Base-by-base conservation (phyloP, 345 rosid species). In the Heritiera littoralis region DNA sequence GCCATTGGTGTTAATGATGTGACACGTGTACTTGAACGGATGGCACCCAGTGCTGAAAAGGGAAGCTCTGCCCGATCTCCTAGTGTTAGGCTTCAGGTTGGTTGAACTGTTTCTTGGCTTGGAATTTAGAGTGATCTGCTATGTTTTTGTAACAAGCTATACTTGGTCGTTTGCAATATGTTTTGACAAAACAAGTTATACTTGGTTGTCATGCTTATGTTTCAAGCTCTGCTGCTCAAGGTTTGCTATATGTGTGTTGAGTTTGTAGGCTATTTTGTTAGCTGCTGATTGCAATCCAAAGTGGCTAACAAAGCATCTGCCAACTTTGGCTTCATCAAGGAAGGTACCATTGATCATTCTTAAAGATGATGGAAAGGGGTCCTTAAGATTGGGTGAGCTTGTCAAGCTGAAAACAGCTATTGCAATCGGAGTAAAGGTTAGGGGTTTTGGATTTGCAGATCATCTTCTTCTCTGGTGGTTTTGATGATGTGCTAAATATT, bases 1-100 rank as follows among this genome's bases (percentile, higher is more conserved):
- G 84, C 95, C 3, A 75, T 91, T 66, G 93, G 93, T 79, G 88
- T 90, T 73, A 91, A 91, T 75, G 95, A 91, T 46, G 93, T 91
- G n/a, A 90, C 93, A 5, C 91, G 92, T 23, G 75, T 65, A 71
- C 91, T 91, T 49, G 92, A 91, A 76, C 79, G 90, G n/a, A 91
- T 91, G 95, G 56, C 82, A 10, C 81, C 87, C 13, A 63, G 35
- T 49, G 49, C 65, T 51, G 88, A 74, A 2, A 43, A 12, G 28
- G 81, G 77, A 52, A 72, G 30, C 41, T 28, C 72, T 55, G 32
- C 72, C 23, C 79, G 30, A 78, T 52, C 45, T 11, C 73, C 90
- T 55, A 51, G 63, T 1, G 82, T 85, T 82, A 81, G 66, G 60
- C 89, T 89, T 77, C 93, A 88, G 92, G 95, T 89, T 41, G 49